phyloP scores from a whole-genome alignment of 495 filamentous ascomycete genomes.

The Glonium stellatum region DNA sequence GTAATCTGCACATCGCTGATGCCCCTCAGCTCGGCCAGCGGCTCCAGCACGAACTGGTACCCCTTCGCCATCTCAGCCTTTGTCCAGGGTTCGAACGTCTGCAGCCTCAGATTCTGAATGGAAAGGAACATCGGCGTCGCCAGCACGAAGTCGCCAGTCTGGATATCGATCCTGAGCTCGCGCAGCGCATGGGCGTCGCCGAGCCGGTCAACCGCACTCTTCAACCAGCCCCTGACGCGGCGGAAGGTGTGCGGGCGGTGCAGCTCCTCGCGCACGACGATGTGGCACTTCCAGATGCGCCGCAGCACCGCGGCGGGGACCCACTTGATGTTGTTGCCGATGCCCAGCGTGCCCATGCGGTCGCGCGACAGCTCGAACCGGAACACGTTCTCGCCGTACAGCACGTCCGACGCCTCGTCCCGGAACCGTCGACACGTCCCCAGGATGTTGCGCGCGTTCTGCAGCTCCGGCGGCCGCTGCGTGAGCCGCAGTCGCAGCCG shows the following conservation, averaged over 20 bases:
- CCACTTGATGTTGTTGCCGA: not conserved
- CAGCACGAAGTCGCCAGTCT: not conserved
- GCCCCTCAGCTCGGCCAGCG: not conserved
- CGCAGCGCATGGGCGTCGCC: not conserved
- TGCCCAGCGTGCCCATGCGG: not conserved
- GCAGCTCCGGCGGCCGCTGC: not conserved
- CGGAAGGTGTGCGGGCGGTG: not conserved
- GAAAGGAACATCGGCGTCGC: not conserved
- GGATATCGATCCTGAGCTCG: not conserved
- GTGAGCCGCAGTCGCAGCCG: not conserved
- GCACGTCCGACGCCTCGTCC: not conserved
- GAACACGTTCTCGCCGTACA: conserved; percentile 3
- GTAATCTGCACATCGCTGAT: not conserved
- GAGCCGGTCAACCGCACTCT: not conserved
- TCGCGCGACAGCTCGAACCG: not conserved
- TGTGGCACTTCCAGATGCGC: conserved; percentile 1
- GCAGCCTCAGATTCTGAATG: not conserved
- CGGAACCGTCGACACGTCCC: not conserved
- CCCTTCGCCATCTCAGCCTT: not conserved
- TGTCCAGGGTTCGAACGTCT: not conserved
- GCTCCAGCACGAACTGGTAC: conserved; percentile 1
- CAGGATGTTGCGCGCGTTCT: not conserved
- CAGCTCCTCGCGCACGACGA: not conserved
- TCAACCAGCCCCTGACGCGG: not conserved
- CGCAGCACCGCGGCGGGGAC: not conserved